Evolutionary conservation across 257 asterid genomes (phyloP), one percentile per base, ranked within the genome.

Genomic region (Petunia secreta): DNA sequence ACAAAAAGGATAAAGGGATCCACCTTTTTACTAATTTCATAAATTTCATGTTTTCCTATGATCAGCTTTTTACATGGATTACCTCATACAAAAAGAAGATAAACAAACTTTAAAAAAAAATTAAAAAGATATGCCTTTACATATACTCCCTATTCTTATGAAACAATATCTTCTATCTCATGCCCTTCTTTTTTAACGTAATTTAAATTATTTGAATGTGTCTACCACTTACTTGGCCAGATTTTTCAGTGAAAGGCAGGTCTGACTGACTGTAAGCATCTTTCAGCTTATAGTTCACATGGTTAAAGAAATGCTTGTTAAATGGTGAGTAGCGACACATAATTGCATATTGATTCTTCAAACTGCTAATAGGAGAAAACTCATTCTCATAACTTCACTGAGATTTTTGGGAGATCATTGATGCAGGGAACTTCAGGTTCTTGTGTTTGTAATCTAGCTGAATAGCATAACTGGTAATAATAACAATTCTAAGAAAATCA

Each of bases 41-140:
- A 34, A 9, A 71, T 50, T 48, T 48, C 60, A 71, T 71, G 44
- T 69, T 44, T 44, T 69, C 57, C 53, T 44, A 48, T 34, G 11
- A 71, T 48, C 60, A 48, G 25, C 43, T 48, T 44, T 50, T 48
- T 25, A 71, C 43, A 25, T 48, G 77, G 60, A 25, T 71, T 14
- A 9, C 43, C 77, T 71, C 77, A 71, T 48, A 25, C 41, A 69
- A 15, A 25, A 69, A 16, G 10, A 69, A 69, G 76, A 69, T 46
- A 9, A 44, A 25, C 9, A 10, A 69, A 16, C 4, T 46, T 64
- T 66, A 6, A 10, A n/a, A 46, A 67, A 67, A 67, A 0, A 8
- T 43, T 8, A n/a, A 43, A 44, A 44, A 68, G 75, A 68, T 16
- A 13, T 43, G 39, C 43, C 8, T 41, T 67, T n/a, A 43, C 39